Conservation (phyloP, 1,139 yeast genomes). For the Geotrichum restrictum region DNA sequence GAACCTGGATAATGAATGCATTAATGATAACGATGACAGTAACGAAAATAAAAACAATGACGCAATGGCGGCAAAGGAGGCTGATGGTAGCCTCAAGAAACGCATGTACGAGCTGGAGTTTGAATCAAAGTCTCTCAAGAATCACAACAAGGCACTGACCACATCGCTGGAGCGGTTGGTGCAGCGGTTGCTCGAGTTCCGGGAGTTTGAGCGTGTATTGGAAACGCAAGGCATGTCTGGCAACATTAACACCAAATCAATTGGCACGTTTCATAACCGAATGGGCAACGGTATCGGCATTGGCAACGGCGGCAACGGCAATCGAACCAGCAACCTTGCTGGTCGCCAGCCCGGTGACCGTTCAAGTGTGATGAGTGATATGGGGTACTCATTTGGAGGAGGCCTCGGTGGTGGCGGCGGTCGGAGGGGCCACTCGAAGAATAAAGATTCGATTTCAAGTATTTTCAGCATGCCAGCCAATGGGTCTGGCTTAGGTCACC, state of each 20-base stretch:
- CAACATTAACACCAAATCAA: constrained; percentile 26
- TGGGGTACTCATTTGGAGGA: constrained; percentile 4
- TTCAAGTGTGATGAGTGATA: constrained; percentile 8
- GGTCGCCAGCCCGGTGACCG: constrained; percentile 7
- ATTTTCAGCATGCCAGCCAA: constrained; percentile 11
- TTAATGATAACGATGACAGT: neutral
- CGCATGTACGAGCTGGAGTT: constrained; percentile 14
- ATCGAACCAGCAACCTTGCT: neutral
- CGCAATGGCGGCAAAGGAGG: neutral
- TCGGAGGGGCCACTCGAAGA: constrained; percentile 8
- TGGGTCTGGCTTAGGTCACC: neutral
- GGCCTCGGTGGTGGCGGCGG: neutral
- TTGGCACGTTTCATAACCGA: constrained; percentile 34
- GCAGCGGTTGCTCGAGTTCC: constrained; percentile 35
- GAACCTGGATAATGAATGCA: neutral
- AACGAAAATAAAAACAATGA: neutral
- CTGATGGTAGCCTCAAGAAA: constrained; percentile 4
- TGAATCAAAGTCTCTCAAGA: constrained; percentile 5
- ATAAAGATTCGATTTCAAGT: constrained; percentile 14
- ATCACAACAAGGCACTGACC: constrained; percentile 20
- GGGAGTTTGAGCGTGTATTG: constrained; percentile 34
- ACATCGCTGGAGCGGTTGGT: constrained; percentile 35
- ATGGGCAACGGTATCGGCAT: constrained; percentile 20
- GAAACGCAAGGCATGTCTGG: constrained; percentile 24
- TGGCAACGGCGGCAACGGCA: neutral